Evolutionary conservation across 2,329 filamentous ascomycete species (phyloP).

Genomic region (Tolypocladium album): DNA sequence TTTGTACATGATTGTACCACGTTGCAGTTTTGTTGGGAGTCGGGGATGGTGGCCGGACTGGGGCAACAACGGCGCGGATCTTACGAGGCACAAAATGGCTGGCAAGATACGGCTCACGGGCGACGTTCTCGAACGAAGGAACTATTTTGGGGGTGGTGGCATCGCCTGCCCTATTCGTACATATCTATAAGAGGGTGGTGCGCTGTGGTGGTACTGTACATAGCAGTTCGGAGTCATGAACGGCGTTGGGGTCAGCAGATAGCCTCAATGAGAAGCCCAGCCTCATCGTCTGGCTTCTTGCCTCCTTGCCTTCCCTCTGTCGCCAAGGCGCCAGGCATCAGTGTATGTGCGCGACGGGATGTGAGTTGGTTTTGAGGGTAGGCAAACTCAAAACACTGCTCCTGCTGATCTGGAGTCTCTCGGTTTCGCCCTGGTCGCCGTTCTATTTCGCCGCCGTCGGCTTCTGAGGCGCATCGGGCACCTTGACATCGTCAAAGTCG

Average conservation of each 20-base stretch:
- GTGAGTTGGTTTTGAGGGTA: too few relatives aligned
- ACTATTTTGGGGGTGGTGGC: background rate
- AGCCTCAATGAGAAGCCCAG: background rate
- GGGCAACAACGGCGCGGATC: background rate
- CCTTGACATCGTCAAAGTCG: conserved; percentile 89
- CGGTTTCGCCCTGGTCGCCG: background rate
- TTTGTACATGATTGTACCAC: background rate
- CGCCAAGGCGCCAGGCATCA: background rate
- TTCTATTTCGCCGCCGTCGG: conserved; percentile 19
- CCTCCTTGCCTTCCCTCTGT: background rate
- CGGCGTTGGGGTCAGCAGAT: background rate
- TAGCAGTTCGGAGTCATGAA: background rate
- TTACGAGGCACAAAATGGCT: background rate
- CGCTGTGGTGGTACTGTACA: background rate
- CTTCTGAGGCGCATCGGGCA: conserved; percentile 61
- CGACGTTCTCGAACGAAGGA: background rate
- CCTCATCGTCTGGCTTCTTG: background rate
- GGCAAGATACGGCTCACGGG: background rate
- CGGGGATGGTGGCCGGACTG: background rate
- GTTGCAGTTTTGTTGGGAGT: background rate
- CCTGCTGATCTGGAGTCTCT: background rate
- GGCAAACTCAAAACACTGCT: background rate
- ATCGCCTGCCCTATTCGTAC: background rate
- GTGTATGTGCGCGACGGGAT: background rate
- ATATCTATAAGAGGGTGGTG: background rate